These are phyloP conservation scores for Nigrospora oryzae DNA, from an alignment of 2,329 filamentous ascomycete species.

Conservation along the genomic window DNA sequence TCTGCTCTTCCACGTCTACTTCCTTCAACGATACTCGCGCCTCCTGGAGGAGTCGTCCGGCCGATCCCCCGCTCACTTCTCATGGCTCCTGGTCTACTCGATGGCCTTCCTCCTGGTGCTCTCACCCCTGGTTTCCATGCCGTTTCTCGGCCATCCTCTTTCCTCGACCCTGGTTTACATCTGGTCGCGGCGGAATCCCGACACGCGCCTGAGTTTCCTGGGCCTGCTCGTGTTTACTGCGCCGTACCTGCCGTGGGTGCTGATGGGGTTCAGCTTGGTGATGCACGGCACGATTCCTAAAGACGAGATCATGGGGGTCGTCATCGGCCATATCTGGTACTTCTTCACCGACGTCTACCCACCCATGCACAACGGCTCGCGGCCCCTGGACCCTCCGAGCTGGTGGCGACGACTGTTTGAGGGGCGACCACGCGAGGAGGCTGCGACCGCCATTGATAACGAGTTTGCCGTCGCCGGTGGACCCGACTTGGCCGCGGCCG, in stretches of 20 bases:
- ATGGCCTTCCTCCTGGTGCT: slow-evolving; percentile 70
- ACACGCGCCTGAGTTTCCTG: slow-evolving; percentile 81
- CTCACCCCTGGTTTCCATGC: slow-evolving; percentile 82
- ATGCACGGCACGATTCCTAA: slow-evolving; percentile 85
- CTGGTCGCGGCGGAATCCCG: slow-evolving; percentile 91
- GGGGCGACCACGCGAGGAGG: slow-evolving; percentile 37
- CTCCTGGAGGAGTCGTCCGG: slow-evolving; percentile 93
- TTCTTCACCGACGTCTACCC: slow-evolving; percentile 98
- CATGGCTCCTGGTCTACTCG: slow-evolving; percentile 86
- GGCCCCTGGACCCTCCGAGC: slow-evolving; percentile 78
- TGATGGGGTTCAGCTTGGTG: slow-evolving; percentile 88
- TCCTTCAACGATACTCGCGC: slow-evolving; percentile 91
- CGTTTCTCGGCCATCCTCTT: slow-evolving; percentile 87
- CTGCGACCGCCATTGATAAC: slow-evolving; percentile 47
- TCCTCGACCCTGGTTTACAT: slow-evolving; percentile 95
- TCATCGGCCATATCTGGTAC: slow-evolving; percentile 95
- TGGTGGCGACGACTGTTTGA: slow-evolving; percentile 90
- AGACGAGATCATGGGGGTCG: slow-evolving; percentile 91
- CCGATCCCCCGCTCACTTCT: slow-evolving; percentile 84
- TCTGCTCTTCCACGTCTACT: slow-evolving; percentile 96
- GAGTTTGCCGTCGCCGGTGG: slow-evolving; percentile 53
- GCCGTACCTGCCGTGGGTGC: slow-evolving; percentile 90
- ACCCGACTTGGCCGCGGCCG: slow-evolving; percentile 48
- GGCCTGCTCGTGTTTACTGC: slow-evolving; percentile 87
- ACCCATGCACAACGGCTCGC: slow-evolving; percentile 73